Percentiles rank a stretch among this genome's conserved stretches.
Evolutionary conservation across 768 basidiomycete species (phyloP).

Genomic region (Lactarius evosmus): DNA sequence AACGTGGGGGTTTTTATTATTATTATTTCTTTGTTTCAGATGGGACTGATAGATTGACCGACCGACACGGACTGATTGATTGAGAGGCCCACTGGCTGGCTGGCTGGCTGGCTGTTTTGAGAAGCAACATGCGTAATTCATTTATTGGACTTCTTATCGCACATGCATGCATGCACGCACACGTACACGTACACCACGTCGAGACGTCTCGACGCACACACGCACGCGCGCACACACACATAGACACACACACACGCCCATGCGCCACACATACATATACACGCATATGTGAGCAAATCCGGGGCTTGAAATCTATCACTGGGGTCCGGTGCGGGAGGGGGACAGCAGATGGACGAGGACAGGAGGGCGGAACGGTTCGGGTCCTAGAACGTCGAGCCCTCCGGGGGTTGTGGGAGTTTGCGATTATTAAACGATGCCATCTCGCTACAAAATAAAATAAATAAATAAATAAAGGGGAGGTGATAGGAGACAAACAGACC

Average conservation of each 20-base stretch:
- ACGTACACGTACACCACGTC: slow-evolving; percentile 1
- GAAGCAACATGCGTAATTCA: slow-evolving; percentile 12
- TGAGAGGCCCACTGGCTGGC: too few relatives aligned
- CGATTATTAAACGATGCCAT: slow-evolving; percentile 91
- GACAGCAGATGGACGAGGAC: neutral
- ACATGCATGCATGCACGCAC: neutral
- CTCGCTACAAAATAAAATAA: slow-evolving; percentile 52
- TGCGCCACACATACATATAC: neutral
- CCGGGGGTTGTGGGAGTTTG: slow-evolving; percentile 92
- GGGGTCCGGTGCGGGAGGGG: neutral
- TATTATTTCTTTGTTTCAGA: too few relatives aligned
- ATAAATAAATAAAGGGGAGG: neutral
- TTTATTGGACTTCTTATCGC: slow-evolving; percentile 12
- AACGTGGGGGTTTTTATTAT: too few relatives aligned
- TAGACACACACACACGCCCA: neutral
- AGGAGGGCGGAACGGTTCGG: neutral
- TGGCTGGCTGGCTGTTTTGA: neutral
- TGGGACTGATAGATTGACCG: neutral
- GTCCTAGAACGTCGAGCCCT: slow-evolving; percentile 67
- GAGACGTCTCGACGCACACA: neutral
- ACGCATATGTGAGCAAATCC: slow-evolving; percentile 11
- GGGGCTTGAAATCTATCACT: slow-evolving; percentile 17
- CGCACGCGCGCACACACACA: neutral
- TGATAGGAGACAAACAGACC: slow-evolving; percentile 46
- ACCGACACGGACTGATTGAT: neutral